These are phyloP conservation scores for Dendrobium nobile DNA, from an alignment of 106 monocot species.

Conservation along the genomic window DNA sequence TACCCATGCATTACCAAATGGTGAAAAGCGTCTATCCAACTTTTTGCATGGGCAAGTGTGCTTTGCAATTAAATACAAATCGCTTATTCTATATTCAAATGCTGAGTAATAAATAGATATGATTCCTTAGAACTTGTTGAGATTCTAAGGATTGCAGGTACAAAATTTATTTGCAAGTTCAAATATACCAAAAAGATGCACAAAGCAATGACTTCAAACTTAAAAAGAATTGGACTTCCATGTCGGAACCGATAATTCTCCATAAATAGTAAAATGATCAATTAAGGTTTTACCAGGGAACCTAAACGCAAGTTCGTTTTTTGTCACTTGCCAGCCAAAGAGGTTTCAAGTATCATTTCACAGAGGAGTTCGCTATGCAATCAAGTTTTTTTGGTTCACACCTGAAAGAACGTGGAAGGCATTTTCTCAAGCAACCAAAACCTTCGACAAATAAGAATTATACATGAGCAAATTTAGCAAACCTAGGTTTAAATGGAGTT, in stretches of 20 bases:
- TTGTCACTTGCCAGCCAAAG: background rate
- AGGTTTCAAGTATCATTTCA: background rate
- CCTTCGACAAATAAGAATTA: background rate
- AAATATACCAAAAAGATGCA: background rate
- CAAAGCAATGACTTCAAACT: background rate
- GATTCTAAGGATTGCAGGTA: background rate
- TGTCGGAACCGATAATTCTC: background rate
- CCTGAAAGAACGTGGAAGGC: background rate
- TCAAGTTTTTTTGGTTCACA: background rate
- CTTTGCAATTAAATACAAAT: background rate
- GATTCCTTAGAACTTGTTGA: too few species aligned
- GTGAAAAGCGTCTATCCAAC: background rate
- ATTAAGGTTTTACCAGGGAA: background rate
- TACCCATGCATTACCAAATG: background rate
- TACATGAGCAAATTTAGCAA: background rate
- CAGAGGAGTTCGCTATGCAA: background rate
- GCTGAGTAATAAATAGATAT: background rate
- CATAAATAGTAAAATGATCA: background rate
- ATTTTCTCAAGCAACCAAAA: background rate
- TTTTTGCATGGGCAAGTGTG: background rate
- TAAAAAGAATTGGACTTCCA: background rate
- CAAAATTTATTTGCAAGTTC: background rate
- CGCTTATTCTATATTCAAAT: background rate
- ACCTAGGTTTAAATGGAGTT: background rate
- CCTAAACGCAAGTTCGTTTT: background rate